Evolutionary conservation across 352 stramenopile species (phyloP).

Genomic region (Pythium sukuiense): DNA sequence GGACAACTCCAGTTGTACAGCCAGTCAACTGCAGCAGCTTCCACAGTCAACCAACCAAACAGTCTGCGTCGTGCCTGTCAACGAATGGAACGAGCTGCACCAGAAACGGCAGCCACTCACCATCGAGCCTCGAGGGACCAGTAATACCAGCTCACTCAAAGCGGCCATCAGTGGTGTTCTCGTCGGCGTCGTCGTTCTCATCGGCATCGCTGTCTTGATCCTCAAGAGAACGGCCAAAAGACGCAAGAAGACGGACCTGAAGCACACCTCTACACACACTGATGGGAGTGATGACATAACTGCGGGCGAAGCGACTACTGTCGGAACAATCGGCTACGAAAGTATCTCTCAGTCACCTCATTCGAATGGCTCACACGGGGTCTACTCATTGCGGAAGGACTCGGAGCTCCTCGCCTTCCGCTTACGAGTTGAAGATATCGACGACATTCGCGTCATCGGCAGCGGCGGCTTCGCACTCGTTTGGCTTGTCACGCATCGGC

Average conservation of each 20-base stretch:
- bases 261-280: not conserved
- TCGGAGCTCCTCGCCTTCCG: slow-evolving; percentile 44
- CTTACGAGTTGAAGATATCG: slow-evolving; percentile 37
- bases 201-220: not conserved
- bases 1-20: not conserved
- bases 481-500: slow-evolving; percentile 48
- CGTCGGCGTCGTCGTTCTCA: not conserved
- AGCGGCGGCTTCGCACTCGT: slow-evolving; percentile 47
- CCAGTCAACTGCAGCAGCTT: not conserved
- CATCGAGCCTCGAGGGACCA: not conserved
- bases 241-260: not conserved
- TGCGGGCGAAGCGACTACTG: not conserved
- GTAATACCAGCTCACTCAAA: not conserved
- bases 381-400: slow-evolving; percentile 40
- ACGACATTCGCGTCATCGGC: slow-evolving; percentile 47
- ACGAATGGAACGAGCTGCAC: not conserved
- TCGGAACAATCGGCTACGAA: not conserved
- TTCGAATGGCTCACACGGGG: not conserved
- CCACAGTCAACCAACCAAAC: not conserved
- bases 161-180: not conserved
- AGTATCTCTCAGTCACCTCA: not conserved
- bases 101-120: not conserved
- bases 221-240: not conserved
- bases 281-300: not conserved
- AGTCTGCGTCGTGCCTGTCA: slow-evolving; percentile 9